Conservation (phyloP, 2,329 filamentous ascomycete genomes). For the Hirsutella minnesotensis region DNA sequence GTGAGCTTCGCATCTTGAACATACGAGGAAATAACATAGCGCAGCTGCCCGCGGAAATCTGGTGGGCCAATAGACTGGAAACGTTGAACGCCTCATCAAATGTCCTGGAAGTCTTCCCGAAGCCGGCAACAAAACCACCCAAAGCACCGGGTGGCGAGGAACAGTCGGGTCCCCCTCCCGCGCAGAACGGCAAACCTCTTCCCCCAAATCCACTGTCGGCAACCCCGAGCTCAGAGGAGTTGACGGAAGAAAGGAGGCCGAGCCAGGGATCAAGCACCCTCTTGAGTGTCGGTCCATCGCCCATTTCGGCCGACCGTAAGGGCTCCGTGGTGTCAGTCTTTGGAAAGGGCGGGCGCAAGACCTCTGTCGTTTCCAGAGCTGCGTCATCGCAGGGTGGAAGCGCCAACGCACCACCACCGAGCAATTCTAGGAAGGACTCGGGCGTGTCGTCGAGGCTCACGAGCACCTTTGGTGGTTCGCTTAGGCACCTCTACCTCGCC, state of each 20-base stretch:
- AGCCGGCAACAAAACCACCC: slow-evolving; percentile 60
- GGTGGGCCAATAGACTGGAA: slow-evolving; percentile 85
- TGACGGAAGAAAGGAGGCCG: slow-evolving; percentile 58
- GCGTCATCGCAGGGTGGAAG: slow-evolving; percentile 34
- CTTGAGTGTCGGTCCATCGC: slow-evolving; percentile 65
- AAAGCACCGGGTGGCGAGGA: slow-evolving; percentile 43
- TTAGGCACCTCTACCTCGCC: slow-evolving; percentile 76
- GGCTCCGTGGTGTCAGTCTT: slow-evolving; percentile 74
- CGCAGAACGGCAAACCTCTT: slow-evolving; percentile 28
- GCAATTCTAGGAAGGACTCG: slow-evolving; percentile 69
- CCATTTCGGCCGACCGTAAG: slow-evolving; percentile 58
- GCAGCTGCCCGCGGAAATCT: slow-evolving; percentile 83
- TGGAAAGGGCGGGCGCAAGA: slow-evolving; percentile 70
- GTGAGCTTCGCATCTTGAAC: slow-evolving; percentile 75
- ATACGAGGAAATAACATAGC: slow-evolving; percentile 88
- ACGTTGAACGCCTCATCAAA: slow-evolving; percentile 94
- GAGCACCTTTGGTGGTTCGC: slow-evolving; percentile 77
- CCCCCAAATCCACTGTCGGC: slow-evolving; percentile 34
- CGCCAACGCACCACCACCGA: slow-evolving; percentile 36
- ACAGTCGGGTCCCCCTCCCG: slow-evolving; percentile 16
- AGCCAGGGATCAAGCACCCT: slow-evolving; percentile 74
- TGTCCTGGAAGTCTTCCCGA: slow-evolving; percentile 80
- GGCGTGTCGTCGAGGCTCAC: slow-evolving; percentile 67
- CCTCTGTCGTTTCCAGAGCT: slow-evolving; percentile 64
- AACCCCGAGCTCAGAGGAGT: slow-evolving; percentile 67